These are phyloP conservation scores for Eucalyptus marginata DNA, from an alignment of 345 rosid genomes.

Conservation along the genomic window DNA sequence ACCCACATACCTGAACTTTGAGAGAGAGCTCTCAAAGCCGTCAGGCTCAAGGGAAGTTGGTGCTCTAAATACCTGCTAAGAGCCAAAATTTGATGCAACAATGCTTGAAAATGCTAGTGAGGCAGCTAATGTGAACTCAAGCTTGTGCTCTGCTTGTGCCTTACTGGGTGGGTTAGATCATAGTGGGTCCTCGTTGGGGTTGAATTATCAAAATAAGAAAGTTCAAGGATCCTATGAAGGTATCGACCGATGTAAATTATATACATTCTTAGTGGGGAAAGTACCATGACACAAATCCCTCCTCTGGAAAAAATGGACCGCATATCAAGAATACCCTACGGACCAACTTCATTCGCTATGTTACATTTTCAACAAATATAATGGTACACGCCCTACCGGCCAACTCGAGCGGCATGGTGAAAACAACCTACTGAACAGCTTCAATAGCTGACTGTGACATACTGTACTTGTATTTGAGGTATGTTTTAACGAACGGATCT, in stretches of 20 bases:
- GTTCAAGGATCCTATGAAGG: neutral
- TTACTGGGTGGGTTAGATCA: neutral
- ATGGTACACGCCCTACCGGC: neutral
- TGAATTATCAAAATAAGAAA: neutral
- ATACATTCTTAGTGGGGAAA: neutral
- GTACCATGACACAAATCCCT: neutral
- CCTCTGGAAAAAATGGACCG: neutral
- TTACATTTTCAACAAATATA: neutral
- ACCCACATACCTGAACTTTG: neutral
- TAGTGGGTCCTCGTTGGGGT: neutral
- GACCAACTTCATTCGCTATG: neutral
- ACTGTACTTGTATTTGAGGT: conserved; percentile 70
- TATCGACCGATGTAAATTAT: neutral
- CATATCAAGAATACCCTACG: neutral
- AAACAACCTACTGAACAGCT: neutral
- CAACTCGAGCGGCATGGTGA: neutral
- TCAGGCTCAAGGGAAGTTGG: neutral
- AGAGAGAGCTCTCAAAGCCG: neutral
- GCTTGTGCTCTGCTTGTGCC: neutral
- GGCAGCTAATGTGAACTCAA: neutral
- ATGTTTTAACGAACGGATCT: conserved; percentile 81
- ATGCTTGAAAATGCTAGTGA: neutral
- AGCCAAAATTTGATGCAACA: neutral
- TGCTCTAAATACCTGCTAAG: neutral
- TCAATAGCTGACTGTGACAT: conserved; percentile 16